Evolutionary conservation across 2,329 filamentous ascomycete species (phyloP).

Genomic region (Pezicula carpinea): DNA sequence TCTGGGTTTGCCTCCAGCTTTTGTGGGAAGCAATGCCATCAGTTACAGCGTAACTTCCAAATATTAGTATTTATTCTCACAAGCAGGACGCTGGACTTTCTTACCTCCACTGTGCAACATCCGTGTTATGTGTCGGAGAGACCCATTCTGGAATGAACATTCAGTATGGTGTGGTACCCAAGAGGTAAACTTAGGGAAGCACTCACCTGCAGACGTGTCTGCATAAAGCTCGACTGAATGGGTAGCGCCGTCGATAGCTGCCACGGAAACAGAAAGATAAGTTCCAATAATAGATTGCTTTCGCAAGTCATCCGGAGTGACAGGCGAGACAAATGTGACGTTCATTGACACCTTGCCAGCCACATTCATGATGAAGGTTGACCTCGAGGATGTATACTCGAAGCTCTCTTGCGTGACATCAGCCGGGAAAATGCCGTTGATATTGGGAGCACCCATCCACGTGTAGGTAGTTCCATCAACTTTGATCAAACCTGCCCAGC

Average conservation of each 20-base stretch:
- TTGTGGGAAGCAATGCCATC: conserved; percentile 21
- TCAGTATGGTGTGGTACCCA: no score
- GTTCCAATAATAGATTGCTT: conserved; percentile 67
- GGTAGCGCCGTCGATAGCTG: conserved; percentile 53
- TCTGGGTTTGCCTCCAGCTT: conserved; percentile 19
- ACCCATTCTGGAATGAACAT: conserved; percentile 55
- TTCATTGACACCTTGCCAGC: conserved; percentile 57
- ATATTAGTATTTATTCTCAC: neutral
- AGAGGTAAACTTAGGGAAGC: neutral
- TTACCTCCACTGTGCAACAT: conserved; percentile 56
- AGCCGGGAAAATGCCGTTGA: conserved; percentile 14
- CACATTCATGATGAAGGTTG: conserved; percentile 64
- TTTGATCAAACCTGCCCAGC: conserved; percentile 64
- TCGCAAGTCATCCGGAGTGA: conserved; percentile 62
- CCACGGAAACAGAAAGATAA: conserved; percentile 61
- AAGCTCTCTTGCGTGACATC: conserved; percentile 56
- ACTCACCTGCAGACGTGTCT: conserved; percentile 64
- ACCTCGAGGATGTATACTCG: conserved; percentile 68
- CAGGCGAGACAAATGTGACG: conserved; percentile 65
- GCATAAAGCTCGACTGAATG: conserved; percentile 69
- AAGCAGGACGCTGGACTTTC: neutral
- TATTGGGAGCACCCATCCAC: conserved; percentile 61
- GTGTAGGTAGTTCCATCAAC: conserved; percentile 61
- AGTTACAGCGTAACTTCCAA: conserved; percentile 15
- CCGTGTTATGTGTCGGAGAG: conserved; percentile 50